Conservation (phyloP, 2,329 filamentous ascomycete genomes). For the Fusarium algeriense region DNA sequence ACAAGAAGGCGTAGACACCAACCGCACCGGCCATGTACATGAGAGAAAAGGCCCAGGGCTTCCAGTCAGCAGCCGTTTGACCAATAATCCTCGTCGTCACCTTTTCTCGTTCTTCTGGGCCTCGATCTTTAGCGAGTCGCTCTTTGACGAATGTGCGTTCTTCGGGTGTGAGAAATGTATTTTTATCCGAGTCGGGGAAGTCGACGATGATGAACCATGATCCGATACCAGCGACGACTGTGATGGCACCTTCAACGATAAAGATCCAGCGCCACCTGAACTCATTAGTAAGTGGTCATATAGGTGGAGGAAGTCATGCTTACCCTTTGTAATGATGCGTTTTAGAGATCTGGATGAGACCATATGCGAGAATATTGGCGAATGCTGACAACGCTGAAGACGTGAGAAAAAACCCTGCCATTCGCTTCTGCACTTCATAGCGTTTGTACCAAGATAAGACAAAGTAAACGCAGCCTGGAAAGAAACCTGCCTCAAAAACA, state of each 20-base stretch:
- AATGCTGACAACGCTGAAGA: slow-evolving; percentile 22
- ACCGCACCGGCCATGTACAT: slow-evolving; percentile 38
- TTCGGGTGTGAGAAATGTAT: slow-evolving; percentile 26
- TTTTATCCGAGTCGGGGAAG: slow-evolving; percentile 28
- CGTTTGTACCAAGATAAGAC: slow-evolving; percentile 30
- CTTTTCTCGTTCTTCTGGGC: slow-evolving; percentile 23
- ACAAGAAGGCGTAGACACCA: slow-evolving; percentile 26
- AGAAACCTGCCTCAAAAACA: slow-evolving; percentile 36
- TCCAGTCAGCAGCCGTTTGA: slow-evolving; percentile 24
- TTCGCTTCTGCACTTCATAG: slow-evolving; percentile 30
- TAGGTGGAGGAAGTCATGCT: background rate
- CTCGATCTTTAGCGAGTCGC: slow-evolving; percentile 11
- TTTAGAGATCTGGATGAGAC: slow-evolving; percentile 26
- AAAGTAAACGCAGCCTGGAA: slow-evolving; percentile 37
- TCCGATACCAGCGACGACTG: slow-evolving; percentile 23
- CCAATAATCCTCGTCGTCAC: slow-evolving; percentile 10
- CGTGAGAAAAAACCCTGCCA: slow-evolving; percentile 30
- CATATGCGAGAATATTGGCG: slow-evolving; percentile 34
- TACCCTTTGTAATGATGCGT: slow-evolving; percentile 27
- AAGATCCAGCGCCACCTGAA: slow-evolving; percentile 36
- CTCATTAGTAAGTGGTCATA: accelerated
- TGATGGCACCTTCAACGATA: slow-evolving; percentile 33
- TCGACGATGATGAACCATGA: slow-evolving; percentile 40
- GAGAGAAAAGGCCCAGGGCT: slow-evolving; percentile 30
- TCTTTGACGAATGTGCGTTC: slow-evolving; percentile 27